Conservation (phyloP, 2,329 filamentous ascomycete genomes). For the Hirsutella rhossiliensis region DNA sequence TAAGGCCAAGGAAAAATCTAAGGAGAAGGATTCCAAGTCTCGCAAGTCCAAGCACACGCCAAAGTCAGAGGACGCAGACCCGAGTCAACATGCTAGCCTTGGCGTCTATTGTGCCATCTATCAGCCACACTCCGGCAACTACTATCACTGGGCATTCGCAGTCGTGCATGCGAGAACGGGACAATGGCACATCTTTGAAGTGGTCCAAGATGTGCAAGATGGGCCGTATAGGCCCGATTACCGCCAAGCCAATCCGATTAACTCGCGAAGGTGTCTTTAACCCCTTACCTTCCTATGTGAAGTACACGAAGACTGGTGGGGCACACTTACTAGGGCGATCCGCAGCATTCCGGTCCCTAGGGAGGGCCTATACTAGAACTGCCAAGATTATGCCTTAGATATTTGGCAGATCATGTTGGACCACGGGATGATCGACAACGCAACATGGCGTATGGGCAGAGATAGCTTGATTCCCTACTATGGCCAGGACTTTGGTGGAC, state of each 20-base stretch:
- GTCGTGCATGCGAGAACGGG: not conserved
- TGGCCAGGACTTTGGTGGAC: slow-evolving; percentile 1
- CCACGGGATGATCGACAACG: not conserved
- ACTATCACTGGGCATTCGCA: slow-evolving; percentile 1
- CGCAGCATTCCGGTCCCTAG: not conserved
- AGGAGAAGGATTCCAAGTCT: not conserved
- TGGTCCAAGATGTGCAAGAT: not conserved
- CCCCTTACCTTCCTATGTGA: not conserved
- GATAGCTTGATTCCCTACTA: not conserved
- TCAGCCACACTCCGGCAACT: not conserved
- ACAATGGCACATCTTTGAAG: not conserved
- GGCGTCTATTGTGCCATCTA: not conserved
- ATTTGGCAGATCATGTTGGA: slow-evolving; percentile 1
- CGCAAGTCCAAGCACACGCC: too few species aligned
- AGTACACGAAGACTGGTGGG: not conserved
- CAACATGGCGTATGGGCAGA: not conserved
- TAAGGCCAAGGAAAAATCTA: not conserved
- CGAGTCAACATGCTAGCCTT: not conserved
- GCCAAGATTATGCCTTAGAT: not conserved
- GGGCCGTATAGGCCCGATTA: not conserved
- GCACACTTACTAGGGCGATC: not conserved
- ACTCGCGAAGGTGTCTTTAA: not conserved
- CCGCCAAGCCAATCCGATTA: not conserved
- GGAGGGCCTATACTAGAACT: not conserved
- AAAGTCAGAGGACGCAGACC: not conserved